Conservation (phyloP, 106 monocot genomes). For the Dendrobium huoshanense region DNA sequence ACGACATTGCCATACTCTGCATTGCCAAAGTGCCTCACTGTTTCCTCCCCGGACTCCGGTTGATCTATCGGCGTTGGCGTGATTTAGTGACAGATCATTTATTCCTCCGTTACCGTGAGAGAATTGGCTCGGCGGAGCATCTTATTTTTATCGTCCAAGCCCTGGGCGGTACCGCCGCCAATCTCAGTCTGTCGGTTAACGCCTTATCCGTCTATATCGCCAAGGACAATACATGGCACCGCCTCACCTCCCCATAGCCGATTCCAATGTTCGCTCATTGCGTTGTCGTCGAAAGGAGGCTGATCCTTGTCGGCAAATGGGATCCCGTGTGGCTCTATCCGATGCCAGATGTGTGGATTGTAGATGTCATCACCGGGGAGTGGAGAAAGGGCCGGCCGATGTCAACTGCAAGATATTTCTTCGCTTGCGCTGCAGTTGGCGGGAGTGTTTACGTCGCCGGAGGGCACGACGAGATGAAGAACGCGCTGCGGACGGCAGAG, state of each 20-base stretch:
- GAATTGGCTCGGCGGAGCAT: constrained; percentile 16
- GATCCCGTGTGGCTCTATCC: constrained; percentile 41
- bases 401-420: neutral
- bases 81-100: constrained; percentile 7
- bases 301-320: constrained; percentile 55
- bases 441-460: neutral
- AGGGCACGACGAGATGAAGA: constrained; percentile 32
- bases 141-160: constrained; percentile 26
- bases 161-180: neutral
- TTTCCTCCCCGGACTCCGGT: constrained; percentile 3
- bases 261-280: constrained; percentile 57
- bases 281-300: constrained; percentile 26
- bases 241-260: constrained; percentile 9
- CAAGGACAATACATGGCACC: constrained; percentile 25
- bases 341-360: constrained; percentile 32
- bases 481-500: constrained; percentile 54
- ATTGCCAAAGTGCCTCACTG: constrained; percentile 18
- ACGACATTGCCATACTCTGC: constrained; percentile 23
- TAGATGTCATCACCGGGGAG: constrained; percentile 32
- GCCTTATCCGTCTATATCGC: constrained; percentile 31
- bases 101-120: constrained; percentile 8
- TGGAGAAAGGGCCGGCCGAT: constrained; percentile 26
- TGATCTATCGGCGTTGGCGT: constrained; percentile 13
- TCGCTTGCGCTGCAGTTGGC: constrained; percentile 1
- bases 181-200: constrained; percentile 18